Percentiles rank a stretch among this genome's conserved stretches.
Conservation (phyloP, 2,329 filamentous ascomycete species). For the Colletotrichum godetiae region DNA sequence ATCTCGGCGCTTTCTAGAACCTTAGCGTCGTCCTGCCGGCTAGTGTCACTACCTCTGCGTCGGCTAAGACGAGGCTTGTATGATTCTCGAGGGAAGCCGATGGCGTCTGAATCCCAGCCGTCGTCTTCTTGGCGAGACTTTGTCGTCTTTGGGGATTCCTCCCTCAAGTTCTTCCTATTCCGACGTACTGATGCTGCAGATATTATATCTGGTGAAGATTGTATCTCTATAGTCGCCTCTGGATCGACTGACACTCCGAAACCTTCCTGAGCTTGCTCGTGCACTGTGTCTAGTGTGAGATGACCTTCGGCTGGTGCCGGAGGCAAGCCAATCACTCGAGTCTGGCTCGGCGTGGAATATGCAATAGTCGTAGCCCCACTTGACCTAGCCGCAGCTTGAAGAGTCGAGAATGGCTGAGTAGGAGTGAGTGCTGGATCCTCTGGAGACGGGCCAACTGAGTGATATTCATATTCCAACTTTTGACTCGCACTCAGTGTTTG, state of each 20-base stretch:
- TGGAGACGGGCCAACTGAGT: slow-evolving; percentile 40
- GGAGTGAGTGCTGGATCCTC: slow-evolving; percentile 23
- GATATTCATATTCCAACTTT: slow-evolving; percentile 52
- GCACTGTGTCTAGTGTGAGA: neutral
- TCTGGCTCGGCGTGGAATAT: slow-evolving; percentile 49
- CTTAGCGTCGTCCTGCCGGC: slow-evolving; percentile 23
- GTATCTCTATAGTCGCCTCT: slow-evolving; percentile 5
- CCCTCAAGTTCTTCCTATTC: slow-evolving; percentile 18
- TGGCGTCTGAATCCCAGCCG: slow-evolving; percentile 33
- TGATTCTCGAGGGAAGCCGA: slow-evolving; percentile 6
- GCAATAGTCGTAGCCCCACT: slow-evolving; percentile 48
- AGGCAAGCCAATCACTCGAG: neutral
- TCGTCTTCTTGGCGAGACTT: slow-evolving; percentile 8
- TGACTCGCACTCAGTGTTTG: slow-evolving; percentile 50
- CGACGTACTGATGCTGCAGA: slow-evolving; percentile 23
- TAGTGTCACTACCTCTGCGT: slow-evolving; percentile 30
- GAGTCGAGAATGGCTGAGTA: slow-evolving; percentile 26
- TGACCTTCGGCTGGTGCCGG: slow-evolving; percentile 1
- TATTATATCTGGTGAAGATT: slow-evolving; percentile 39
- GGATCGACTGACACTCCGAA: neutral
- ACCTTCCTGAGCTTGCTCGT: neutral
- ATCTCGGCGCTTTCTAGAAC: neutral
- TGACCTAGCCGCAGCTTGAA: slow-evolving; percentile 36
- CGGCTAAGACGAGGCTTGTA: slow-evolving; percentile 31
- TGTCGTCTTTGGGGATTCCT: neutral